phyloP scores from a whole-genome alignment of 345 rosid genomes.

The Iberis pinnata region DNA sequence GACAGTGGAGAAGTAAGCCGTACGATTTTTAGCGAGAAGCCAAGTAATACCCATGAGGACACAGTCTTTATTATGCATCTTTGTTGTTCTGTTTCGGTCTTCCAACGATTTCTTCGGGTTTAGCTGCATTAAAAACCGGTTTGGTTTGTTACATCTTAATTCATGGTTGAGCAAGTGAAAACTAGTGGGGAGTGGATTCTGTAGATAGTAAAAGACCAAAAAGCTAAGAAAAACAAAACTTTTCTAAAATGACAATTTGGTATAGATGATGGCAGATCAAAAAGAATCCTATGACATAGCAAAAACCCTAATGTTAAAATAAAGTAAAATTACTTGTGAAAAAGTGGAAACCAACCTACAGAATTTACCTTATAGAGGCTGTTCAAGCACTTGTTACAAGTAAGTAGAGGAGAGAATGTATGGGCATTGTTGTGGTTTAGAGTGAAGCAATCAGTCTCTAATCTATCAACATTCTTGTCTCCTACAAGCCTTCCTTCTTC shows the following conservation, averaged over 20 bases:
- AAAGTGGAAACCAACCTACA: too few relatives aligned
- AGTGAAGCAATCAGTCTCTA: conserved; percentile 66
- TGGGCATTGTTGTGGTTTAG: conserved; percentile 36
- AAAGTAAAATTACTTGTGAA: too few relatives aligned
- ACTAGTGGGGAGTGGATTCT: too few relatives aligned
- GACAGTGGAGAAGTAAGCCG: conserved; percentile 72
- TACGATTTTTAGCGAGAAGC: conserved; percentile 76
- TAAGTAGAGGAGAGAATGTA: conserved; percentile 55
- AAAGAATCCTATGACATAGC: conserved; percentile 24
- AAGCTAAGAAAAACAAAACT: conserved; percentile 28
- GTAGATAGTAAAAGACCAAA: conserved; percentile 21
- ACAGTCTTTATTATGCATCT: conserved; percentile 85
- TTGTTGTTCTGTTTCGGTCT: conserved; percentile 54
- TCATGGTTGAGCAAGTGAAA: too few relatives aligned
- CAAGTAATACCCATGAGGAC: conserved; percentile 92
- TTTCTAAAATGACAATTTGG: conserved; percentile 20
- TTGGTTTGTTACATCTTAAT: too few relatives aligned
- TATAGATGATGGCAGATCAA: conserved; percentile 24
- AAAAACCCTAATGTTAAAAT: conserved; percentile 16
- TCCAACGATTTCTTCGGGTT: conserved; percentile 42
- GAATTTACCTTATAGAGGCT: conserved; percentile 59
- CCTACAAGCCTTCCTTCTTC: conserved; percentile 58
- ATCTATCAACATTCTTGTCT: conserved; percentile 45
- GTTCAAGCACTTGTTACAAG: conserved; percentile 76
- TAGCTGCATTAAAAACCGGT: conserved; percentile 37